Percentiles rank a stretch among this genome's conserved stretches.
These are phyloP conservation scores for Xenoacremonium recifei DNA, from an alignment of 2,329 filamentous ascomycete genomes.

Conservation along the genomic window DNA sequence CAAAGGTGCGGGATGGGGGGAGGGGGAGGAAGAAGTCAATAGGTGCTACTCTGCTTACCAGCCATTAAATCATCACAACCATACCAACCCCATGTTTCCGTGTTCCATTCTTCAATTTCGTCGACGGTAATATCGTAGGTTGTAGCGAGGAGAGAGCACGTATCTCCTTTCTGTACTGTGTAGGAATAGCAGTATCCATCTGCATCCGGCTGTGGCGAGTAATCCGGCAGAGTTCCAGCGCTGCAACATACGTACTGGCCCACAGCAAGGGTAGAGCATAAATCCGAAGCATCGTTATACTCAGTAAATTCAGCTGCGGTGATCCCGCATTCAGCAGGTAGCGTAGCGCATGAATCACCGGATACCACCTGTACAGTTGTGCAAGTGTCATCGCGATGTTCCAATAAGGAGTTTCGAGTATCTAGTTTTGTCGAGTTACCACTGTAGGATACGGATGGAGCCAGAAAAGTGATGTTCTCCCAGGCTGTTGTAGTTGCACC, in stretches of 20 bases:
- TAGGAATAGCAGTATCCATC: not conserved
- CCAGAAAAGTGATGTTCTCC: too few relatives aligned
- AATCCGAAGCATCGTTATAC: conserved; percentile 27
- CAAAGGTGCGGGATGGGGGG: too few relatives aligned
- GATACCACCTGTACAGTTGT: conserved; percentile 15
- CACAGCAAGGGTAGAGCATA: conserved; percentile 20
- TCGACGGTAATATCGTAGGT: not conserved
- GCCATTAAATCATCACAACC: too few relatives aligned
- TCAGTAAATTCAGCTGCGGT: conserved; percentile 25
- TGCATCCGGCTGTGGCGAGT: conserved; percentile 13
- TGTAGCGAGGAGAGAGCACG: not conserved
- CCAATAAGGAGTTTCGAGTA: too few relatives aligned
- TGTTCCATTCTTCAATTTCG: not conserved
- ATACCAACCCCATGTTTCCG: not conserved
- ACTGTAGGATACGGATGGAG: too few relatives aligned
- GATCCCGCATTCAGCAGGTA: conserved; percentile 34
- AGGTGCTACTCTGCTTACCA: too few relatives aligned
- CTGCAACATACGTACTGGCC: conserved; percentile 19
- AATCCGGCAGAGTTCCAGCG: conserved; percentile 15
- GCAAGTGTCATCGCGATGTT: not conserved
- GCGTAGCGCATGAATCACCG: conserved; percentile 29
- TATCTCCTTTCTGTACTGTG: not conserved
- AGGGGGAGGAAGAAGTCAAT: too few relatives aligned
- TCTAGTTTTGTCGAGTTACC: too few relatives aligned
- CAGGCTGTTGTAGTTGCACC: too few relatives aligned